phyloP scores from a whole-genome alignment of 164 flowering plant genomes.

The Kalanchoe fedtschenkoi region DNA sequence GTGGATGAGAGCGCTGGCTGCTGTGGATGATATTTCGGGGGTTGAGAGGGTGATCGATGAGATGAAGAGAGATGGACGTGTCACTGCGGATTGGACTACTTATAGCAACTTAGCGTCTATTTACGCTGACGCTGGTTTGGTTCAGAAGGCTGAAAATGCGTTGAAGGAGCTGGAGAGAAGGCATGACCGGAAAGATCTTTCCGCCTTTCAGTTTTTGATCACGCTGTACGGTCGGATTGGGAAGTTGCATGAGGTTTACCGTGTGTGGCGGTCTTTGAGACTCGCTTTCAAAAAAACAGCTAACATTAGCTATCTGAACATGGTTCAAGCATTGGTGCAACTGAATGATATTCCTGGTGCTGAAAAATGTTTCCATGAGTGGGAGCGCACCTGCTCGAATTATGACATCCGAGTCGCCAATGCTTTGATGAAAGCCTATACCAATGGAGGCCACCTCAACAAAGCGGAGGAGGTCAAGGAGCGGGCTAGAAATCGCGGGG shows the following conservation, averaged over 20 bases:
- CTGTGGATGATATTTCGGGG: slow-evolving; percentile 61
- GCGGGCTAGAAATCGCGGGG: slow-evolving; percentile 47
- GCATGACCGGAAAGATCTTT: slow-evolving; percentile 35
- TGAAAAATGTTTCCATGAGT: slow-evolving; percentile 74
- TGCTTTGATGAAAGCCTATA: slow-evolving; percentile 59
- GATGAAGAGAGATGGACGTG: slow-evolving; percentile 82
- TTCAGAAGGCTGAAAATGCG: slow-evolving; percentile 70
- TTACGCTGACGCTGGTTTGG: slow-evolving; percentile 62
- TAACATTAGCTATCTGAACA: slow-evolving; percentile 69
- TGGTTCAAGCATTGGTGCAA: slow-evolving; percentile 72
- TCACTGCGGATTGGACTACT: slow-evolving; percentile 79
- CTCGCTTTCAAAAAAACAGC: slow-evolving; percentile 65
- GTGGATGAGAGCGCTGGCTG: slow-evolving; percentile 92
- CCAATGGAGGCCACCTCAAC: slow-evolving; percentile 33
- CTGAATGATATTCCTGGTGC: slow-evolving; percentile 88
- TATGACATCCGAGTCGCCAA: slow-evolving; percentile 78
- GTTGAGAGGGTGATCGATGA: slow-evolving; percentile 85
- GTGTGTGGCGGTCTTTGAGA: slow-evolving; percentile 86
- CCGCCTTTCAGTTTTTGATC: slow-evolving; percentile 70
- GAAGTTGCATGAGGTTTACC: slow-evolving; percentile 65
- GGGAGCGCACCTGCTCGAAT: slow-evolving; percentile 51
- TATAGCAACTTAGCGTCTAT: slow-evolving; percentile 90
- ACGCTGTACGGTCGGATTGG: slow-evolving; percentile 71
- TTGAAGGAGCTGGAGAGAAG: slow-evolving; percentile 77
- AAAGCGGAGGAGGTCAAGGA: slow-evolving; percentile 53